These are phyloP conservation scores for Trichoderma sp. DNA, from an alignment of 2,329 filamentous ascomycete species.

Conservation along the genomic window DNA sequence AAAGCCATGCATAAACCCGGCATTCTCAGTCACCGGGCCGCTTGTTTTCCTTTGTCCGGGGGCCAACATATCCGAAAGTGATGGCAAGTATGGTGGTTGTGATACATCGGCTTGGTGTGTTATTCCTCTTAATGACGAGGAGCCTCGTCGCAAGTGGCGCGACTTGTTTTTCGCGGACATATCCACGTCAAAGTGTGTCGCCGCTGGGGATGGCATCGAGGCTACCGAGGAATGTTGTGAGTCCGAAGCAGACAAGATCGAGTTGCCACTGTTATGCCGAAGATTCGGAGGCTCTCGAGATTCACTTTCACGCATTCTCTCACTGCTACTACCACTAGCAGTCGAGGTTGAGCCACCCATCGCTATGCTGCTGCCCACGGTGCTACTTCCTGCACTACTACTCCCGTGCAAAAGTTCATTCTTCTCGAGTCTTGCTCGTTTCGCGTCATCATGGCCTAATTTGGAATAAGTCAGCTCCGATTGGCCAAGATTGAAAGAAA, in stretches of 20 bases:
- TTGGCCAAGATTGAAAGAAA: background rate
- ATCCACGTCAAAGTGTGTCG: constrained; percentile 36
- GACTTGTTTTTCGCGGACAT: constrained; percentile 31
- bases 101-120: constrained; percentile 24
- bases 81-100: constrained; percentile 43
- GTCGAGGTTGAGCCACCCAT: constrained; percentile 36
- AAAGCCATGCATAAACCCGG: constrained; percentile 25
- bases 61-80: constrained; percentile 50
- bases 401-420: constrained; percentile 38
- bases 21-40: background rate
- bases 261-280: constrained; percentile 49
- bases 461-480: constrained; percentile 17
- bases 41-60: constrained; percentile 26
- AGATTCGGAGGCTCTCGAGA: constrained; percentile 48
- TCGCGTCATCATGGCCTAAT: constrained; percentile 42
- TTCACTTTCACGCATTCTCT: constrained; percentile 49
- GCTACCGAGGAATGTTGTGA: constrained; percentile 44
- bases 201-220: constrained; percentile 43
- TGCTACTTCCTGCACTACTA: constrained; percentile 21
- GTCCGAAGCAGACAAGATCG: constrained; percentile 46
- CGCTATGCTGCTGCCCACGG: constrained; percentile 39
- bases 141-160: constrained; percentile 27
- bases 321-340: constrained; percentile 48
- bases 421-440: constrained; percentile 47
- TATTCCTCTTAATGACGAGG: constrained; percentile 31